These are phyloP conservation scores for Podospora bellae-mahoneyi DNA, from an alignment of 495 filamentous ascomycete genomes.

Conservation along the genomic window DNA sequence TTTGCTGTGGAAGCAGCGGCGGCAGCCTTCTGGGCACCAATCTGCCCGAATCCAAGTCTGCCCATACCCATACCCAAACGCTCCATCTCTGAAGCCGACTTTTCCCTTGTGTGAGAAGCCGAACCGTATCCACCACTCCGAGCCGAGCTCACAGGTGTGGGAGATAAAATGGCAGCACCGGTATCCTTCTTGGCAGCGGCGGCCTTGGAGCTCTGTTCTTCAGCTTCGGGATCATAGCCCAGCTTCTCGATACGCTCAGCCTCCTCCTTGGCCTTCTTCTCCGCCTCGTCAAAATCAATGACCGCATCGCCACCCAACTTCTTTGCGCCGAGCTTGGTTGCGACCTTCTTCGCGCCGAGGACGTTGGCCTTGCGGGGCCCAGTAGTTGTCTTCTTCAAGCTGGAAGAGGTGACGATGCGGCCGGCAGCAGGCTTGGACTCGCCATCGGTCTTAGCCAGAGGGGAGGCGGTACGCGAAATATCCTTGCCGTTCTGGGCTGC, in stretches of 20 bases:
- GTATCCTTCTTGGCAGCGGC: conserved; percentile 34
- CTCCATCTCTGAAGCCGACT: conserved; percentile 70
- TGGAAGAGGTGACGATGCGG: conserved; percentile 64
- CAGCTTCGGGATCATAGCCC: conserved; percentile 95
- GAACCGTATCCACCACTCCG: conserved; percentile 57
- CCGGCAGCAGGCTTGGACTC: conserved; percentile 52
- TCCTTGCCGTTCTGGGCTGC: conserved; percentile 64
- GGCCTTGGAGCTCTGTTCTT: conserved; percentile 59
- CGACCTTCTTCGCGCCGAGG: conserved; percentile 70
- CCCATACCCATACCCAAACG: conserved; percentile 87
- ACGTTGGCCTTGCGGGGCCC: conserved; percentile 76
- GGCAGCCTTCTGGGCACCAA: conserved; percentile 61
- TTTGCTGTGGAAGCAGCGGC: conserved; percentile 50
- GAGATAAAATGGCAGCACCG: conserved; percentile 58
- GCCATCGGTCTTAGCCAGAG: conserved; percentile 61
- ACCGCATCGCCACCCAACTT: conserved; percentile 66
- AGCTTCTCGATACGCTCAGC: conserved; percentile 93
- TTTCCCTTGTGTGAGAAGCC: conserved; percentile 54
- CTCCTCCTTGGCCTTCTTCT: conserved; percentile 95
- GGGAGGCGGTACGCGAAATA: conserved; percentile 71
- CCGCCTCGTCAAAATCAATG: conserved; percentile 95
- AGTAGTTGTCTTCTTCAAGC: conserved; percentile 61
- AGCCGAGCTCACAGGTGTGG: conserved; percentile 69
- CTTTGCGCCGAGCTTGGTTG: conserved; percentile 80
- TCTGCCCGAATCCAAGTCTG: conserved; percentile 86